Percentiles rank a stretch among this genome's conserved stretches.
These are phyloP conservation scores for Boletus edulis DNA, from an alignment of 768 basidiomycete genomes.

Conservation along the genomic window DNA sequence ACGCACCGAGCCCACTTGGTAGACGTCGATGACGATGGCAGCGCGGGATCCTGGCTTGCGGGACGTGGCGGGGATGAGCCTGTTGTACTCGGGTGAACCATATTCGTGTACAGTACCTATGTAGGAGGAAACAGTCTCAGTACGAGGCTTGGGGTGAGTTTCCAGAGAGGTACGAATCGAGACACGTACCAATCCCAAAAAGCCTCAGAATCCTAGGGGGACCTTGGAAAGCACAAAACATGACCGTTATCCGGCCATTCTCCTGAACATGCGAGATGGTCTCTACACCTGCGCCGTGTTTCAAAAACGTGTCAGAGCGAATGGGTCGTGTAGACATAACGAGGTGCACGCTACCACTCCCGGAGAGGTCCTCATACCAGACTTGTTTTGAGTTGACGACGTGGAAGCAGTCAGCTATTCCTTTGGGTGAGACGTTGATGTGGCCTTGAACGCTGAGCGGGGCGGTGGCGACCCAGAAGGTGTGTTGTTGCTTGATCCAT, in stretches of 20 bases:
- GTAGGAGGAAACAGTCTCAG: background rate
- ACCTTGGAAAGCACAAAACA: slow-evolving; percentile 63
- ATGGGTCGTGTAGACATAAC: background rate
- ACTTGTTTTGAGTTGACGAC: slow-evolving; percentile 51
- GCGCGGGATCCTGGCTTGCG: slow-evolving; percentile 60
- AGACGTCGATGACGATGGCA: slow-evolving; percentile 57
- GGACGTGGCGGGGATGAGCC: slow-evolving; percentile 43
- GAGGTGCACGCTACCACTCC: slow-evolving; percentile 48
- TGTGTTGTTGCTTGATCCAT: slow-evolving; percentile 62
- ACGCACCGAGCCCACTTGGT: slow-evolving; percentile 51
- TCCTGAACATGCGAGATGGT: slow-evolving; percentile 62
- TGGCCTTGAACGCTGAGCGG: slow-evolving; percentile 57
- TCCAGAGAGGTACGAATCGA: background rate
- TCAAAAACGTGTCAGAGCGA: background rate
- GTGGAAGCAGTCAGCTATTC: slow-evolving; percentile 62
- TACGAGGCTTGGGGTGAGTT: background rate
- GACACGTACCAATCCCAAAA: slow-evolving; percentile 50
- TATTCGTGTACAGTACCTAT: slow-evolving; percentile 61
- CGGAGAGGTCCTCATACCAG: slow-evolving; percentile 74
- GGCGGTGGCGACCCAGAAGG: slow-evolving; percentile 73
- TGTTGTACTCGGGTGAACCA: slow-evolving; percentile 59
- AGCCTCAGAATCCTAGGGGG: slow-evolving; percentile 57
- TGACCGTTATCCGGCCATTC: slow-evolving; percentile 60
- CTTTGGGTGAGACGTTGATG: slow-evolving; percentile 71
- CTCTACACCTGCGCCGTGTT: slow-evolving; percentile 45